These are phyloP conservation scores for Aspergillus vadensis DNA, from an alignment of 2,329 filamentous ascomycete species.

Conservation along the genomic window DNA sequence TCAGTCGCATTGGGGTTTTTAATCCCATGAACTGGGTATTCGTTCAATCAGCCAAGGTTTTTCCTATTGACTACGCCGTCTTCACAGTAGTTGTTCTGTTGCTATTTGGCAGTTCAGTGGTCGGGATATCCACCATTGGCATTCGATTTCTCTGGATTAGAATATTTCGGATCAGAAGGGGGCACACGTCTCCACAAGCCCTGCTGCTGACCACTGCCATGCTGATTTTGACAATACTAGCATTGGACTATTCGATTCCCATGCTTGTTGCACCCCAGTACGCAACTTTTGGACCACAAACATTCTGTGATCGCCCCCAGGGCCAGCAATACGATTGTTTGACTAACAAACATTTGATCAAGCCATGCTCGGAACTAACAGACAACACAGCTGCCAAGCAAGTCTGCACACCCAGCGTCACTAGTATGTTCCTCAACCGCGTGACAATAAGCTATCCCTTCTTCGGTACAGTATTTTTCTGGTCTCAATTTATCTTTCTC, in stretches of 20 bases:
- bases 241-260: constrained; percentile 87
- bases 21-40: constrained; percentile 93
- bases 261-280: constrained; percentile 98
- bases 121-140: constrained; percentile 81
- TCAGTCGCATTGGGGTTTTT: constrained; percentile 86
- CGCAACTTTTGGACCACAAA: constrained; percentile 89
- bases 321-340: constrained; percentile 73
- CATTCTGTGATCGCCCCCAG: constrained; percentile 78
- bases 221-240: constrained; percentile 83
- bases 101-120: constrained; percentile 84
- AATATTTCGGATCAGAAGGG: constrained; percentile 87
- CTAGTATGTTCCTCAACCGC: constrained; percentile 90
- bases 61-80: constrained; percentile 89
- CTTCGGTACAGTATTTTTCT: constrained; percentile 90
- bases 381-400: constrained; percentile 70
- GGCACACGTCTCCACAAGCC: constrained; percentile 87
- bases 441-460: constrained; percentile 93
- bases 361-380: constrained; percentile 77
- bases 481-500: constrained; percentile 92
- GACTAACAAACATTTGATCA: constrained; percentile 66
- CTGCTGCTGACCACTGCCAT: constrained; percentile 88
- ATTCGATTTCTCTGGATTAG: constrained; percentile 96
- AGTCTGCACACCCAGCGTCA: constrained; percentile 87
- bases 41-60: constrained; percentile 75
- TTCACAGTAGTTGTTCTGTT: constrained; percentile 83